phyloP scores from a whole-genome alignment of 2,329 filamentous ascomycete species.

The Onygena corvina region DNA sequence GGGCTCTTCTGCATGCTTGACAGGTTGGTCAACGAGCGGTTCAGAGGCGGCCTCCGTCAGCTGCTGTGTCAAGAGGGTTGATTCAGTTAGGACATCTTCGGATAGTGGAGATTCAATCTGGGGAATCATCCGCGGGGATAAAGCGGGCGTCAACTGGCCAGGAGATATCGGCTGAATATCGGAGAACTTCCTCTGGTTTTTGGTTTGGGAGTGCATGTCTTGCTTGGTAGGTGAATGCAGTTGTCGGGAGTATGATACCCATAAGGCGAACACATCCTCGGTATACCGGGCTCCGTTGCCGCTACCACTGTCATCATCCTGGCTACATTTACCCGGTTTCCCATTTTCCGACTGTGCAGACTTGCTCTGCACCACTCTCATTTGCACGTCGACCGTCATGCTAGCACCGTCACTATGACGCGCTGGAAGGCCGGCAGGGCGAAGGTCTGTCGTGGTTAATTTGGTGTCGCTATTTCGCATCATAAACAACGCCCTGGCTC shows the following conservation, averaged over 20 bases:
- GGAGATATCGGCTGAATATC: slow-evolving; percentile 69
- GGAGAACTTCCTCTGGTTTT: slow-evolving; percentile 37
- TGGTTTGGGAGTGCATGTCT: slow-evolving; percentile 37
- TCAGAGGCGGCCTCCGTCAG: slow-evolving; percentile 40
- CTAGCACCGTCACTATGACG: slow-evolving; percentile 83
- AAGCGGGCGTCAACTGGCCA: slow-evolving; percentile 47
- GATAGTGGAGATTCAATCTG: slow-evolving; percentile 20
- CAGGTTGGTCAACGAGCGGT: slow-evolving; percentile 32
- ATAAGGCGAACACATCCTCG: slow-evolving; percentile 85
- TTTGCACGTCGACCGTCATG: slow-evolving; percentile 88
- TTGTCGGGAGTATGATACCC: slow-evolving; percentile 93
- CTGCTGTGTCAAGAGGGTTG: slow-evolving; percentile 41
- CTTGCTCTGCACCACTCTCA: slow-evolving; percentile 89
- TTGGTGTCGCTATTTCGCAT: slow-evolving; percentile 73
- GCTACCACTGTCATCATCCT: slow-evolving; percentile 36
- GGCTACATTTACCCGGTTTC: slow-evolving; percentile 16
- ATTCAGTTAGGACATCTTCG: slow-evolving; percentile 29
- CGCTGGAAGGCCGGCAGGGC: slow-evolving; percentile 72
- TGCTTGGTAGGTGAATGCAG: slow-evolving; percentile 61
- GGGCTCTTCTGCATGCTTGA: slow-evolving; percentile 27
- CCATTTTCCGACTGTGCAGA: slow-evolving; percentile 46
- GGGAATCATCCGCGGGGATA: slow-evolving; percentile 21
- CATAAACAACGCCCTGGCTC: slow-evolving; percentile 71
- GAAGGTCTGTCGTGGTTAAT: slow-evolving; percentile 64
- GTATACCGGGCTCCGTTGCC: slow-evolving; percentile 34